Evolutionary conservation across 2,329 filamentous ascomycete genomes (phyloP), one percentile per base, ranked within the genome.

Genomic region (Paradendryphiella salina): DNA sequence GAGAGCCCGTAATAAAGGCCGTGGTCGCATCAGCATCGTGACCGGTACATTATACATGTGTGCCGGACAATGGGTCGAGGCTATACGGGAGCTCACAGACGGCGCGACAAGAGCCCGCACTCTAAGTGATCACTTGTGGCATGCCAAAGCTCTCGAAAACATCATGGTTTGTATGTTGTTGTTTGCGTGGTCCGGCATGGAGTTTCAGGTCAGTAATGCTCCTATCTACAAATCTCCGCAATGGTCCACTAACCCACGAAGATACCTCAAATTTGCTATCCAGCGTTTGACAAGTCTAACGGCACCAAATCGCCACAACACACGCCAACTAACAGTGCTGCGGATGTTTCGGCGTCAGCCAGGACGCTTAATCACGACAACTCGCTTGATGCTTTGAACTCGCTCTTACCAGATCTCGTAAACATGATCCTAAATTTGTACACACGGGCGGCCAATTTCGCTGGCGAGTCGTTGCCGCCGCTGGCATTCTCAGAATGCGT

Each of bases 51-150:
- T 96, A 59, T 95, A 93, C 70, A 82, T 99, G 61, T 88, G 92
- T 72, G 88, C 90, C 45, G 94, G 94, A 20, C 85, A 91, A 56
- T 96, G 94, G 91, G 83, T 81, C 39, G 92, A 97, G 74, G 92
- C 93, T 6, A 73, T 97, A 37, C 88, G 85, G 69, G 90, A 96
- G 67, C 82, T 96, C 17, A 79, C 85, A 8, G 93, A 96, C 53
- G 90, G 88, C 46, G 91, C 89, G 1, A 82, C 83, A 8, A 84
- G 87, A 61, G 87, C 90, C 13, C 87, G 90, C 63, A 85, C 85
- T 31, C 82, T 89, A 51, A 92, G 90, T 63, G 94, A 99, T 73
- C 90, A 96, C 73, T 73, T 97, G n/a, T 99, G 94, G 93, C 90
- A 96, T 75, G 94, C 89, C 14, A 97, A 97, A 74, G 92, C 90